phyloP scores from a whole-genome alignment of 2,329 filamentous ascomycete genomes.

The Raffaelea ambrosiae region DNA sequence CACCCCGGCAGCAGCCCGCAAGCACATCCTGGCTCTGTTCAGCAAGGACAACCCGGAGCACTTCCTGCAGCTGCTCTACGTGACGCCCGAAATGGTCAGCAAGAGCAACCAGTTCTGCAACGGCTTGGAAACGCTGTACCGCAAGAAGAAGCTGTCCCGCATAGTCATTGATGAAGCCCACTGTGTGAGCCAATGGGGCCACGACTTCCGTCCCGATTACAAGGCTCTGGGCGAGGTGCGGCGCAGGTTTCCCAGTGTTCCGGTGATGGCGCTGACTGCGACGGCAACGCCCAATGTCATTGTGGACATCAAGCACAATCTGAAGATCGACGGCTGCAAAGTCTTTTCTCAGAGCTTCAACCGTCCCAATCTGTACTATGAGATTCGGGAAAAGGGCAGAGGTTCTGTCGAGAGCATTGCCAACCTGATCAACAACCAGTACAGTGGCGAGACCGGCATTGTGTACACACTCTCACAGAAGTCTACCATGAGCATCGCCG shows the following conservation, averaged over 20 bases:
- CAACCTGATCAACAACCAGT: conserved; percentile 60
- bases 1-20: conserved; percentile 52
- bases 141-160: conserved; percentile 65
- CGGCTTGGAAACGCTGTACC: conserved; percentile 60
- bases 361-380: conserved; percentile 86
- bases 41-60: conserved; percentile 59
- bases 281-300: conserved; percentile 93
- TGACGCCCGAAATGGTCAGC: conserved; percentile 94
- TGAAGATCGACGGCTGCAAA: conserved; percentile 72
- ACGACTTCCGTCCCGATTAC: conserved; percentile 96
- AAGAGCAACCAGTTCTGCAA: conserved; percentile 65
- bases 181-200: conserved; percentile 98
- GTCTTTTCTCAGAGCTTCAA: conserved; percentile 93
- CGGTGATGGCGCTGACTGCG: conserved; percentile 89
- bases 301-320: conserved; percentile 80
- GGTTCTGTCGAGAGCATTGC: conserved; percentile 46
- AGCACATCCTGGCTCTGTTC: conserved; percentile 57
- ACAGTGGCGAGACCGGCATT: conserved; percentile 71
- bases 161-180: conserved; percentile 99
- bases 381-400: conserved; percentile 66
- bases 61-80: conserved; percentile 78
- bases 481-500: conserved; percentile 71
- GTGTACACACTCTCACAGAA: conserved; percentile 86
- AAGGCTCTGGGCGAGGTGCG: conserved; percentile 74
- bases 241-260: conserved; percentile 64